These are phyloP conservation scores for Fomes fomentarius DNA, from an alignment of 1,284 basidiomycete species.

Conservation along the genomic window DNA sequence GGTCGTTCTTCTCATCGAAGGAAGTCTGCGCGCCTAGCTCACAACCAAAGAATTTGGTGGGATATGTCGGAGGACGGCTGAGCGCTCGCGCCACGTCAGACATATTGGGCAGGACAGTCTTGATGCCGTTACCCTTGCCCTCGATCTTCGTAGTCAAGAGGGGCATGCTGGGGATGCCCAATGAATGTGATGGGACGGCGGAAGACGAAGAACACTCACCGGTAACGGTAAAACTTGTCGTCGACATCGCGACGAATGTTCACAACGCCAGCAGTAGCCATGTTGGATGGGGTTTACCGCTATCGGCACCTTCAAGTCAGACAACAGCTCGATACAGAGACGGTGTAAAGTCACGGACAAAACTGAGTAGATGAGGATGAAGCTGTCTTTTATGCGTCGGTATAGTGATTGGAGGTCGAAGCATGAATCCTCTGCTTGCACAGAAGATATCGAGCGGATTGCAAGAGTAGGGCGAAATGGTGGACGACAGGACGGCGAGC, in stretches of 20 bases:
- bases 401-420: constrained; percentile 80
- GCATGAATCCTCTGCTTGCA: constrained; percentile 85
- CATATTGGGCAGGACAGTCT: constrained; percentile 99
- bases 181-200: no score
- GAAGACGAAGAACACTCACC: constrained; percentile 44
- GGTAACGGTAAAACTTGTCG: constrained; percentile 90
- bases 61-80: constrained; percentile 93
- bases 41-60: constrained; percentile 99
- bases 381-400: constrained; percentile 64
- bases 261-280: constrained; percentile 81
- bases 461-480: constrained; percentile 64
- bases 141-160: constrained; percentile 95
- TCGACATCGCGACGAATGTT: constrained; percentile 99
- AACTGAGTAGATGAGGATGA: constrained; percentile 58
- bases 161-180: constrained; percentile 75
- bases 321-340: neutral
- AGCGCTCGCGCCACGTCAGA: constrained; percentile 96
- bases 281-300: constrained; percentile 71
- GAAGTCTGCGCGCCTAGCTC: constrained; percentile 98
- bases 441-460: constrained; percentile 61
- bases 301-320: constrained; percentile 31
- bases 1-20: constrained; percentile 94
- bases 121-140: constrained; percentile 99
- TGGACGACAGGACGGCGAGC: constrained; percentile 42
- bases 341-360: constrained; percentile 45